A percentile compares a stretch with the other conserved stretches of the same genome.
Evolutionary conservation across 2,329 filamentous ascomycete species (phyloP).

Genomic region (Curvularia sp.): DNA sequence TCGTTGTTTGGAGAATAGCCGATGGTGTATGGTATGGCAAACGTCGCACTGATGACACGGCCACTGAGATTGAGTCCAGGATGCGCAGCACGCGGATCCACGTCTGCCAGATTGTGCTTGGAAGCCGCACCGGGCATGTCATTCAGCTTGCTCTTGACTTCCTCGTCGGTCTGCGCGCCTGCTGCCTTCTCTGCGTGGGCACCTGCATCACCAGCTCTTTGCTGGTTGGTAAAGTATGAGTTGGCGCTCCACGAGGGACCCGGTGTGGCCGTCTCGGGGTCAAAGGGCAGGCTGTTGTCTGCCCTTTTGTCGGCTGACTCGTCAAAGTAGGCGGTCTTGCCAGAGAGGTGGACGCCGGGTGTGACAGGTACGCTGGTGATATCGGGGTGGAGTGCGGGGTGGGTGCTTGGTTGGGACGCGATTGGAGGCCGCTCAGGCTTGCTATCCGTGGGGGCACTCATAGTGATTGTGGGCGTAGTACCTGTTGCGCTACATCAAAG

Average conservation of each 20-base stretch:
- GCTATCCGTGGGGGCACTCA: slow-evolving; percentile 38
- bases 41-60: slow-evolving; percentile 68
- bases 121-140: slow-evolving; percentile 48
- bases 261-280: slow-evolving; percentile 40
- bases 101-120: slow-evolving; percentile 54
- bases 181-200: slow-evolving; percentile 54
- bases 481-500: slow-evolving; percentile 35
- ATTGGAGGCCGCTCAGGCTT: slow-evolving; percentile 29
- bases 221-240: slow-evolving; percentile 45
- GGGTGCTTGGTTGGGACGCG: slow-evolving; percentile 38
- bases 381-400: slow-evolving; percentile 52
- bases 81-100: slow-evolving; percentile 63
- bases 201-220: slow-evolving; percentile 25
- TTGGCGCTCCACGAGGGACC: slow-evolving; percentile 50
- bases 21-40: slow-evolving; percentile 69
- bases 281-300: slow-evolving; percentile 36
- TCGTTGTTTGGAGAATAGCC: slow-evolving; percentile 60
- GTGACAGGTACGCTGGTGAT: slow-evolving; percentile 54
- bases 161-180: slow-evolving; percentile 57
- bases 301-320: slow-evolving; percentile 22
- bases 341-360: slow-evolving; percentile 50
- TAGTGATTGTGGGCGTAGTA: slow-evolving; percentile 23
- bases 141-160: slow-evolving; percentile 63
- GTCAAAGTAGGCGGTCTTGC: slow-evolving; percentile 50
- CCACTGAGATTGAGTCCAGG: slow-evolving; percentile 66